Percentiles rank a stretch among this genome's conserved stretches.
Evolutionary conservation across 108 stramenopile genomes (phyloP).

Genomic region (Skeletonema potamos): DNA sequence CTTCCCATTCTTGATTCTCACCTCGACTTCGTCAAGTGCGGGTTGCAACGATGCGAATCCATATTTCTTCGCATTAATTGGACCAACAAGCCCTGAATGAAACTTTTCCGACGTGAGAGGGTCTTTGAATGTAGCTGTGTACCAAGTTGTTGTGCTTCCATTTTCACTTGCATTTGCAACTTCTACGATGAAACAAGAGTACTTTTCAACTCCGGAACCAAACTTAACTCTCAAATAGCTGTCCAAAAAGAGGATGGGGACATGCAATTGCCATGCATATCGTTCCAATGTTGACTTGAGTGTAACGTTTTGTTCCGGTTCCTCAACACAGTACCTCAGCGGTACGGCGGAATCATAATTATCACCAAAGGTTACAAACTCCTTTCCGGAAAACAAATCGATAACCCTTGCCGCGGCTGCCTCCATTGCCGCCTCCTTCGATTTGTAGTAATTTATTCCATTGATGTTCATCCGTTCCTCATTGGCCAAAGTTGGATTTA

Average conservation of each 20-base stretch:
- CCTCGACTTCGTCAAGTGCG: slow-evolving; percentile 12
- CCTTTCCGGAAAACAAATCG: background rate
- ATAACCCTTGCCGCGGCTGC: background rate
- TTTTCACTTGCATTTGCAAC: background rate
- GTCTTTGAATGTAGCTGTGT: slow-evolving; percentile 22
- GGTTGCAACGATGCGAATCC: background rate
- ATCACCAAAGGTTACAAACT: background rate
- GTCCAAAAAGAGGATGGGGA: background rate
- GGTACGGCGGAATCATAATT: background rate
- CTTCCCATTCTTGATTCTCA: slow-evolving; percentile 16
- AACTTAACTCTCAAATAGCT: background rate
- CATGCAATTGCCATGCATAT: background rate
- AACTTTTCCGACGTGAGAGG: slow-evolving; percentile 26
- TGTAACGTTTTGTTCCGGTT: background rate
- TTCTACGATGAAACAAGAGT: background rate
- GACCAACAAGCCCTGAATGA: slow-evolving; percentile 19
- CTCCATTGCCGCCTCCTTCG: background rate
- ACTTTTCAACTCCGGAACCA: background rate
- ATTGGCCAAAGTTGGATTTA: background rate
- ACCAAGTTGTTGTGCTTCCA: slow-evolving; percentile 19
- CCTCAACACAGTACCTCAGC: background rate
- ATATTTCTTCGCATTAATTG: background rate
- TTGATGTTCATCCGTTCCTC: background rate
- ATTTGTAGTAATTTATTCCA: background rate
- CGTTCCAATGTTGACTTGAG: background rate